These are phyloP conservation scores for Paecilomyces sp. DNA, from an alignment of 2,329 filamentous ascomycete species.

Conservation along the genomic window DNA sequence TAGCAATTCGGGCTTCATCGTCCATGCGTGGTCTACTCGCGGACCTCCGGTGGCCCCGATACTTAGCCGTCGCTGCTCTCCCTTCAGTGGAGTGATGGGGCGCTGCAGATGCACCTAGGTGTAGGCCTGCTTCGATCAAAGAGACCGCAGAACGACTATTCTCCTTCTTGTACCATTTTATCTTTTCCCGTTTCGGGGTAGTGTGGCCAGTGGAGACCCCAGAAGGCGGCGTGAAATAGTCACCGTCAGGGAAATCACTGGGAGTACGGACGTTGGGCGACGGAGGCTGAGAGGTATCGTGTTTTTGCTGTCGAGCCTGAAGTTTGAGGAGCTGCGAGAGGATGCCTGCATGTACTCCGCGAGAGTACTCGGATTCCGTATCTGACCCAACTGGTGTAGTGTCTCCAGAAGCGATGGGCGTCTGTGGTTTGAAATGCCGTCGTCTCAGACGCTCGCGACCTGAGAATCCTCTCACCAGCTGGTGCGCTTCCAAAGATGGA, in stretches of 20 bases:
- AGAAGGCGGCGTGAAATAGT: conserved; percentile 3
- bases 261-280: conserved; percentile 1
- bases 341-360: conserved; percentile 22
- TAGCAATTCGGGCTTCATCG: conserved; percentile 49
- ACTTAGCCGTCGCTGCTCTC: conserved; percentile 4
- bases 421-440: conserved; percentile 8
- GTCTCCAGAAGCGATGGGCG: conserved; percentile 5
- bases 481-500: conserved; percentile 19
- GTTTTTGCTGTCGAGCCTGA: conserved; percentile 11
- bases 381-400: conserved; percentile 3
- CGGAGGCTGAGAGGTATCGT: conserved; percentile 5
- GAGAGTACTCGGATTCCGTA: conserved; percentile 8
- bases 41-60: conserved; percentile 6
- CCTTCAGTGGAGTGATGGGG: conserved; percentile 6
- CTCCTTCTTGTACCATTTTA: conserved; percentile 18
- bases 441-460: conserved; percentile 14
- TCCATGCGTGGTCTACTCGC: conserved; percentile 27
- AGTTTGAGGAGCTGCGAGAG: conserved; percentile 24
- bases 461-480: conserved; percentile 23
- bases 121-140: conserved; percentile 6
- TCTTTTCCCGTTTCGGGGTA: conserved; percentile 6
- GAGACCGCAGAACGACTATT: conserved; percentile 7
- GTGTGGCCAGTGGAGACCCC: conserved; percentile 6
- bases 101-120: conserved; percentile 4
- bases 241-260: background rate